Evolutionary conservation across 169 alveolate species (phyloP).

Genomic region (Babesia bigemina): DNA sequence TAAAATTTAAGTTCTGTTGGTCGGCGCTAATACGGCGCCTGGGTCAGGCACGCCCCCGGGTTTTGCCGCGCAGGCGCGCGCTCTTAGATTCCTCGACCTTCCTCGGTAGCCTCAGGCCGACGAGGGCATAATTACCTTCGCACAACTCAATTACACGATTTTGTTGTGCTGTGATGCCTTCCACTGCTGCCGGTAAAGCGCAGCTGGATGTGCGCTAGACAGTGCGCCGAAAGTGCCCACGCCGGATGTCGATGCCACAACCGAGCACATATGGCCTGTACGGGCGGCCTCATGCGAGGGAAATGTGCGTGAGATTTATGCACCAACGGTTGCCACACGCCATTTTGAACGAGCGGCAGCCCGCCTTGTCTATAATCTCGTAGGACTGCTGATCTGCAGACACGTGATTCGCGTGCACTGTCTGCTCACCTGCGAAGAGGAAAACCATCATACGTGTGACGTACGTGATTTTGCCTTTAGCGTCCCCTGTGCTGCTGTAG

Average conservation of each 20-base stretch:
- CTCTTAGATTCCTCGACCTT: slow-evolving; percentile 16
- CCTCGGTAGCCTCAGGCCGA: background rate
- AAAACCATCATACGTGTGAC: slow-evolving; percentile 88
- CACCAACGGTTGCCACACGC: slow-evolving; percentile 89
- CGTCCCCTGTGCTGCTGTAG: slow-evolving; percentile 82
- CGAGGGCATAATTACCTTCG: background rate
- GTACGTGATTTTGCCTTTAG: slow-evolving; percentile 82
- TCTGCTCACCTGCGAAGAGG: slow-evolving; percentile 83
- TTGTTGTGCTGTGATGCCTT: too few relatives aligned
- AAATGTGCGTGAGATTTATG: slow-evolving; percentile 87
- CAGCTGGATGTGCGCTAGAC: background rate
- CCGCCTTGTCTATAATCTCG: slow-evolving; percentile 83
- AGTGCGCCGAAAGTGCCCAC: background rate
- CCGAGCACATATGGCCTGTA: background rate
- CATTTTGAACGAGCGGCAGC: slow-evolving; percentile 85
- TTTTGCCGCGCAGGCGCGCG: slow-evolving; percentile 4
- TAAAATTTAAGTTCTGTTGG: background rate
- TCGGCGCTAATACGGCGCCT: background rate
- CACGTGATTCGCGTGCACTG: background rate
- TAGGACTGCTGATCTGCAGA: slow-evolving; percentile 85
- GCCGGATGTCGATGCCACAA: too few relatives aligned
- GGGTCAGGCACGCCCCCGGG: background rate
- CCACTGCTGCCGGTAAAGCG: background rate
- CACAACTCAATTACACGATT: too few relatives aligned
- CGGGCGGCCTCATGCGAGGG: slow-evolving; percentile 36